phyloP scores from a whole-genome alignment of 306 rosid genomes.

The Castanospermum australe region DNA sequence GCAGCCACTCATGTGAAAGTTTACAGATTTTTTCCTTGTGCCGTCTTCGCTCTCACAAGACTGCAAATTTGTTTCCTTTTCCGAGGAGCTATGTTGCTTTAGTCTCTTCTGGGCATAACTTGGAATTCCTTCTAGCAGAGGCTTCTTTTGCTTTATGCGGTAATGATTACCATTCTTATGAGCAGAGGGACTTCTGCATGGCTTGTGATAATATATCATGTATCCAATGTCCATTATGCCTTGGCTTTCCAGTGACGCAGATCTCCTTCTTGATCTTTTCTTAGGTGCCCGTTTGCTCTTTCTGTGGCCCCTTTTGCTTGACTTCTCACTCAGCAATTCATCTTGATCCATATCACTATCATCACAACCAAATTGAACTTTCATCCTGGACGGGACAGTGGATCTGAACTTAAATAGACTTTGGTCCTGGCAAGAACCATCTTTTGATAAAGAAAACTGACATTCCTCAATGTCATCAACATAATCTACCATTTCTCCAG shows the following conservation, averaged over 20 bases:
- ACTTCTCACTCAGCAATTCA: constrained; percentile 38
- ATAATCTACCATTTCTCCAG: constrained; percentile 36
- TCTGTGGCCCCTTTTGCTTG: constrained; percentile 35
- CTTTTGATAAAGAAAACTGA: constrained; percentile 33
- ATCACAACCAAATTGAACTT: constrained; percentile 1
- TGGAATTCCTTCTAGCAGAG: not conserved
- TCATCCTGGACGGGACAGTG: constrained; percentile 1
- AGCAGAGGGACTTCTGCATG: not conserved
- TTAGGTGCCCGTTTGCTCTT: constrained; percentile 31
- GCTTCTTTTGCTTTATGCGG: constrained; percentile 34
- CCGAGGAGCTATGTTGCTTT: constrained; percentile 31
- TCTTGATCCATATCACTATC: not conserved
- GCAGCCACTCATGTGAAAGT: constrained; percentile 21
- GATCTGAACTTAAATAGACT: constrained; percentile 55
- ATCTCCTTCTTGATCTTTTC: constrained; percentile 56
- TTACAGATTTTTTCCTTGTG: not conserved
- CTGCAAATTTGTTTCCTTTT: constrained; percentile 9
- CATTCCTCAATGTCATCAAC: constrained; percentile 55
- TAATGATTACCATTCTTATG: not conserved
- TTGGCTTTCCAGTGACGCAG: constrained; percentile 36
- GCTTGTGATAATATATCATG: constrained; percentile 39
- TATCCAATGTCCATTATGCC: constrained; percentile 46
- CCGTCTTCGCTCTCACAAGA: not conserved
- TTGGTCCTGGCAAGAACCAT: constrained; percentile 47
- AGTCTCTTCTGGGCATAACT: not conserved